Conservation (phyloP, 1,284 basidiomycete genomes). For the Hymenochaete sp. region DNA sequence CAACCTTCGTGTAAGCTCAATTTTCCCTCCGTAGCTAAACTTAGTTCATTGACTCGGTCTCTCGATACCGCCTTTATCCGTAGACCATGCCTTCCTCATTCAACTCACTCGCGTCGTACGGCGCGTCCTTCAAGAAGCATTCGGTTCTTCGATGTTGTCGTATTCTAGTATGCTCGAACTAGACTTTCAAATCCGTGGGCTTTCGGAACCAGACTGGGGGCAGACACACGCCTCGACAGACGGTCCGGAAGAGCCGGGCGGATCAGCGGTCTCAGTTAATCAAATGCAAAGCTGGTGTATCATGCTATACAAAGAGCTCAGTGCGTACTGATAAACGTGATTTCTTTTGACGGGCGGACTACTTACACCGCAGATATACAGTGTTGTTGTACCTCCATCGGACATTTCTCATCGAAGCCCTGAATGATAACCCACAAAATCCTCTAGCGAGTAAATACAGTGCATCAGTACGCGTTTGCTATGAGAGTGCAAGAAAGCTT, state of each 20-base stretch:
- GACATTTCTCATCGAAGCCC: slow-evolving; percentile 55
- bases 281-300: slow-evolving; percentile 41
- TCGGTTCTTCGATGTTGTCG: slow-evolving; percentile 42
- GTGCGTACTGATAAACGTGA: slow-evolving; percentile 30
- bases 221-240: slow-evolving; percentile 25
- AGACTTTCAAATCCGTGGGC: slow-evolving; percentile 44
- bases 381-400: slow-evolving; percentile 61
- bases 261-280: slow-evolving; percentile 14
- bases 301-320: slow-evolving; percentile 47
- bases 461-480: slow-evolving; percentile 60
- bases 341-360: slow-evolving; percentile 1
- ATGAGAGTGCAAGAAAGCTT: slow-evolving; percentile 59
- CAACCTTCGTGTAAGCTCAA: slow-evolving; percentile 17
- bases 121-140: slow-evolving; percentile 42
- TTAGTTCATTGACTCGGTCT: not conserved
- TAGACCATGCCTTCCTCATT: slow-evolving; percentile 51
- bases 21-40: not conserved
- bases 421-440: slow-evolving; percentile 50
- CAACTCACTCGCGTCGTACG: slow-evolving; percentile 46
- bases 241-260: slow-evolving; percentile 20
- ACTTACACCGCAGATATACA: slow-evolving; percentile 25
- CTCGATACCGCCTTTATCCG: not conserved
- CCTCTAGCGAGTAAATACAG: slow-evolving; percentile 52
- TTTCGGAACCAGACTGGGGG: slow-evolving; percentile 45
- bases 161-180: slow-evolving; percentile 41